A percentile compares a stretch with the other conserved stretches of the same genome.
Conservation (phyloP, 129 eudicot genomes). For the Helianthus tuberosus region DNA sequence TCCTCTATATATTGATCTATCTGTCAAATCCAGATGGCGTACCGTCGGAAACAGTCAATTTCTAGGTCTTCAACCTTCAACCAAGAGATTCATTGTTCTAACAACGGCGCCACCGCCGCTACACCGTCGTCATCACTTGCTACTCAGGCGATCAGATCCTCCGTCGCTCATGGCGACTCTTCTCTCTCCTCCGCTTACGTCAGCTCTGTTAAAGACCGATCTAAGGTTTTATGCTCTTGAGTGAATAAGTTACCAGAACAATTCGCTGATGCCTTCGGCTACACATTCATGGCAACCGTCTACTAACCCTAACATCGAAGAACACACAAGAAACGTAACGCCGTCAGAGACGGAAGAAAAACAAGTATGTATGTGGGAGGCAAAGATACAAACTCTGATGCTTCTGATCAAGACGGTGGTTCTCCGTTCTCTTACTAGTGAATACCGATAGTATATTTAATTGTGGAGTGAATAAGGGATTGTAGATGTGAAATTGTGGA, state of each 20-base stretch:
- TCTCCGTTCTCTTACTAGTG: too few relatives aligned
- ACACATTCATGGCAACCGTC: too few relatives aligned
- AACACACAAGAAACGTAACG: too few relatives aligned
- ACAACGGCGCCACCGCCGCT: conserved; percentile 23
- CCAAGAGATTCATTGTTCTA: conserved; percentile 47
- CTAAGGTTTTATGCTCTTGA: conserved; percentile 40
- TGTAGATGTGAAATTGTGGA: too few relatives aligned
- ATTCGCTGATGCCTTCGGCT: too few relatives aligned
- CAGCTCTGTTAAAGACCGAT: conserved; percentile 36
- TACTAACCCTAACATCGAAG: too few relatives aligned
- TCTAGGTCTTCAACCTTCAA: conserved; percentile 58
- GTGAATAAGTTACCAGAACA: background rate
- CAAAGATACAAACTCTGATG: too few relatives aligned
- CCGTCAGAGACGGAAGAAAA: too few relatives aligned
- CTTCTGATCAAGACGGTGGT: too few relatives aligned
- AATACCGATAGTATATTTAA: too few relatives aligned
- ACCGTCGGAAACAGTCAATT: conserved; percentile 60
- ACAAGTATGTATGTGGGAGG: too few relatives aligned
- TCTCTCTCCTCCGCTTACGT: conserved; percentile 61
- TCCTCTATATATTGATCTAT: background rate
- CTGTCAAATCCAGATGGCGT: conserved; percentile 46
- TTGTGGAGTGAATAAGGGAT: too few relatives aligned
- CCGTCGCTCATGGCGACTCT: conserved; percentile 69
- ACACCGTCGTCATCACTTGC: conserved; percentile 40
- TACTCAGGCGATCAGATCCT: conserved; percentile 79